Evolutionary conservation across 345 rosid species (phyloP), one percentile per base, ranked within the genome.

Genomic region (Conringia planisiliqua): DNA sequence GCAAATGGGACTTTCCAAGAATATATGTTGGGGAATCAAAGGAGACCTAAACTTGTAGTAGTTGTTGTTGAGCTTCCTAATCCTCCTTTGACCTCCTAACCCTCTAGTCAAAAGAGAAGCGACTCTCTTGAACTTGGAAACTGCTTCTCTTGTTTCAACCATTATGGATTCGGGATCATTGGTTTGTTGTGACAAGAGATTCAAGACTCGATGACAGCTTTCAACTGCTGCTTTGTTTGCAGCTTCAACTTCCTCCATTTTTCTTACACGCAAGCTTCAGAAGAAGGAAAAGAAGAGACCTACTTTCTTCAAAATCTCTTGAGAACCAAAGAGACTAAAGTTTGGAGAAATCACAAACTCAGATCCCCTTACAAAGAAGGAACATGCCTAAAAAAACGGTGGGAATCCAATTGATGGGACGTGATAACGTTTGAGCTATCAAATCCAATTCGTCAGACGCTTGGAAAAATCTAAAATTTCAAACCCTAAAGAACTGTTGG

Each of bases 191-290:
- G 85, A 78, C n/a, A 88, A 62, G 24, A 82, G 84, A 71, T 48
- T 74, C 11, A 90, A 76, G 60, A 90, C 82, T 77, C 76, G 77
- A 60, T 85, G 80, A 57, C 87, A 86, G 70, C 83, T 85, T 60
- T 83, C 79, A 3, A 85, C 72, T 14, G 90, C 90, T 72, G 65
- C 75, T 74, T 72, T 86, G 86, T 80, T 85, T 14, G 88, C 88
- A 66, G 79, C 83, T 78, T 85, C 88, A 44, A 83, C 70, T 67
- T 76, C 85, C 69, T 83, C 85, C 90, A 85, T 27, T 69, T 32
- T 46, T 46, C 67, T 62, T 33, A 30, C 43, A 2, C 51, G 9
- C 42, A 74, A 64, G 63, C 27, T 55, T 42, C n/a, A 27, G 33
- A 62, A 4, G 6, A 20, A 7, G 10, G 26, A 6, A 11, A 32